Conservation (phyloP, 2,329 filamentous ascomycete genomes). For the Colletotrichum sp. region DNA sequence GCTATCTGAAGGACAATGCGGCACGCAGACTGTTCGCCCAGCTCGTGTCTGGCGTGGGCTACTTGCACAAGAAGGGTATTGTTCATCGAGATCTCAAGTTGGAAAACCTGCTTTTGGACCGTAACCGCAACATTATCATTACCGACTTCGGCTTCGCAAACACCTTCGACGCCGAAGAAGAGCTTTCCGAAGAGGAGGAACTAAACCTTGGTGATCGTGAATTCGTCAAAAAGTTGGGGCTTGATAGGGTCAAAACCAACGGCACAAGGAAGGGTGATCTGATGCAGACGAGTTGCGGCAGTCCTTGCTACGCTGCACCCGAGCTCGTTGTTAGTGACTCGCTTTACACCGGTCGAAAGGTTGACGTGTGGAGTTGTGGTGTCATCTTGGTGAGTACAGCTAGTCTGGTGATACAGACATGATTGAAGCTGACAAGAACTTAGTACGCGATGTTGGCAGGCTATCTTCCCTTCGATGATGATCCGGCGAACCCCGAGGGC, state of each 20-base stretch:
- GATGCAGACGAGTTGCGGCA: constrained; percentile 99
- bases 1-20: constrained; percentile 92
- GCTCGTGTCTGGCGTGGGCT: constrained; percentile 93
- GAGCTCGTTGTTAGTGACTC: constrained; percentile 98
- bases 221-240: constrained; percentile 82
- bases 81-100: constrained; percentile 97
- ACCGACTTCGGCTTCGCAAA: constrained; percentile 99
- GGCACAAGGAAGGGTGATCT: constrained; percentile 87
- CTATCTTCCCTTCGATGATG: constrained; percentile 97
- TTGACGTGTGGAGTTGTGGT: constrained; percentile 99
- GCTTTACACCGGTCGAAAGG: constrained; percentile 94
- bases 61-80: constrained; percentile 98
- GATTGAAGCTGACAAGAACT: background rate
- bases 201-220: constrained; percentile 86
- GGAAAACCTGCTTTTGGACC: constrained; percentile 92
- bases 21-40: constrained; percentile 93
- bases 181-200: constrained; percentile 89
- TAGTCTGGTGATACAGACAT: background rate
- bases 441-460: constrained; percentile 99
- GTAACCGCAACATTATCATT: constrained; percentile 99
- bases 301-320: constrained; percentile 95
- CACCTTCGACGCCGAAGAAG: constrained; percentile 89
- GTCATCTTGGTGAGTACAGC: constrained; percentile 83
- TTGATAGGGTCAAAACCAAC: constrained; percentile 78
- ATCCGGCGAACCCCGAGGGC: constrained; percentile 96